Conservation (phyloP, 371 early-diverging fungal genomes). For the Batkoa obscura region DNA sequence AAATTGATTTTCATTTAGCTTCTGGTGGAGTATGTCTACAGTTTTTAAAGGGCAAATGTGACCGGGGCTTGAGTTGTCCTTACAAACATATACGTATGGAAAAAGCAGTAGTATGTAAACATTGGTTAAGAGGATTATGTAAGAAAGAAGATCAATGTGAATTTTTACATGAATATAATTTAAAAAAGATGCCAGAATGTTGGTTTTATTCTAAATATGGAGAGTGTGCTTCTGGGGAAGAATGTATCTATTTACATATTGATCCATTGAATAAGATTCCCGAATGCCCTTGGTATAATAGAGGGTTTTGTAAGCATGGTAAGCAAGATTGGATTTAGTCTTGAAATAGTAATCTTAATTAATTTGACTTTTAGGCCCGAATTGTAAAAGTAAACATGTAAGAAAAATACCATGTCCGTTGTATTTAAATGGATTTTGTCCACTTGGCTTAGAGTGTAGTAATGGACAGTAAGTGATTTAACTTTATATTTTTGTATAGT, state of each 20-base stretch:
- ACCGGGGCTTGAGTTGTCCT: slow-evolving; percentile 49
- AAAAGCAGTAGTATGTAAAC: slow-evolving; percentile 98
- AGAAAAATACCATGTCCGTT: slow-evolving; percentile 80
- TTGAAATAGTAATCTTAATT: background rate
- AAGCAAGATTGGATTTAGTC: slow-evolving; percentile 7
- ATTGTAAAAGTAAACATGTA: slow-evolving; percentile 91
- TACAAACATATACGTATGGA: slow-evolving; percentile 54
- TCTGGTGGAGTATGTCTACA: slow-evolving; percentile 62
- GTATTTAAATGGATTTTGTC: slow-evolving; percentile 96
- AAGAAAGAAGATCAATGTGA: slow-evolving; percentile 99
- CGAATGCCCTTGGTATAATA: slow-evolving; percentile 97
- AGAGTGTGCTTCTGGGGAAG: slow-evolving; percentile 92
- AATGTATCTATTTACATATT: slow-evolving; percentile 96
- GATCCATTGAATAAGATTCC: slow-evolving; percentile 87
- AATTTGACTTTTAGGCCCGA: slow-evolving; percentile 32
- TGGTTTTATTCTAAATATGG: slow-evolving; percentile 94
- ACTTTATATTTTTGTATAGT: background rate
- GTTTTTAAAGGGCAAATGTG: slow-evolving; percentile 62
- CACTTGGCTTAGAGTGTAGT: slow-evolving; percentile 83
- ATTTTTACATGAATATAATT: slow-evolving; percentile 97
- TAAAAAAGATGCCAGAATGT: slow-evolving; percentile 99
- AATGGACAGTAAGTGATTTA: slow-evolving; percentile 67
- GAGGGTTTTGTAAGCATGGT: slow-evolving; percentile 99
- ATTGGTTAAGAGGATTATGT: slow-evolving; percentile 98
- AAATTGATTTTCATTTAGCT: background rate